These are phyloP conservation scores for Cyberlindnera mississippiensis DNA, from an alignment of 805 yeast genomes.

Conservation along the genomic window DNA sequence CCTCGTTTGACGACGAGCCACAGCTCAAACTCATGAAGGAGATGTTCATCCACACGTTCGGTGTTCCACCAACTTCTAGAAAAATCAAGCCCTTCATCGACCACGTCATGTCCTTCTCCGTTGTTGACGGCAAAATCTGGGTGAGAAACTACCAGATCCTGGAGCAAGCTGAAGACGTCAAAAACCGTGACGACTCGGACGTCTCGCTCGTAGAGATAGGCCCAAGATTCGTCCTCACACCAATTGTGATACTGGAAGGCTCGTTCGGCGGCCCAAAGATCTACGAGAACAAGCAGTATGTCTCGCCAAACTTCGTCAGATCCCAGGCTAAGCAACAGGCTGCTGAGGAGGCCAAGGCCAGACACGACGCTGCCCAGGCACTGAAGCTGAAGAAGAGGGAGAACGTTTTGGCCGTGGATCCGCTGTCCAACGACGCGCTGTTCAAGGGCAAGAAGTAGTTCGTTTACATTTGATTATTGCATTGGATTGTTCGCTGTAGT, in stretches of 20 bases:
- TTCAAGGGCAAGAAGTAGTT: slow-evolving; percentile 43
- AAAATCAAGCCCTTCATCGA: slow-evolving; percentile 92
- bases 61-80: slow-evolving; percentile 93
- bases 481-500: neutral
- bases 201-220: slow-evolving; percentile 89
- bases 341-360: slow-evolving; percentile 71
- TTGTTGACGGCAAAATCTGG: slow-evolving; percentile 94
- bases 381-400: slow-evolving; percentile 75
- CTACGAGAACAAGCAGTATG: slow-evolving; percentile 94
- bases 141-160: slow-evolving; percentile 89
- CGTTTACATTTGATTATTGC: neutral
- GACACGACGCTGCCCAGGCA: slow-evolving; percentile 76
- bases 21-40: slow-evolving; percentile 80
- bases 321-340: slow-evolving; percentile 79
- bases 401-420: slow-evolving; percentile 71
- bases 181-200: slow-evolving; percentile 52
- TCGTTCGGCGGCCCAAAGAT: slow-evolving; percentile 97
- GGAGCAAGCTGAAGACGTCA: slow-evolving; percentile 54
- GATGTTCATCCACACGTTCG: slow-evolving; percentile 75
- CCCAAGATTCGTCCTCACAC: slow-evolving; percentile 91
- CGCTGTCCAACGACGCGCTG: slow-evolving; percentile 71
- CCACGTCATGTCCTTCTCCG: slow-evolving; percentile 89
- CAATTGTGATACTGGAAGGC: slow-evolving; percentile 89
- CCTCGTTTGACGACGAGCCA: slow-evolving; percentile 62
- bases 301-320: slow-evolving; percentile 92